phyloP scores from a whole-genome alignment of 2,329 filamentous ascomycete genomes.

The Emergomyces africanus region DNA sequence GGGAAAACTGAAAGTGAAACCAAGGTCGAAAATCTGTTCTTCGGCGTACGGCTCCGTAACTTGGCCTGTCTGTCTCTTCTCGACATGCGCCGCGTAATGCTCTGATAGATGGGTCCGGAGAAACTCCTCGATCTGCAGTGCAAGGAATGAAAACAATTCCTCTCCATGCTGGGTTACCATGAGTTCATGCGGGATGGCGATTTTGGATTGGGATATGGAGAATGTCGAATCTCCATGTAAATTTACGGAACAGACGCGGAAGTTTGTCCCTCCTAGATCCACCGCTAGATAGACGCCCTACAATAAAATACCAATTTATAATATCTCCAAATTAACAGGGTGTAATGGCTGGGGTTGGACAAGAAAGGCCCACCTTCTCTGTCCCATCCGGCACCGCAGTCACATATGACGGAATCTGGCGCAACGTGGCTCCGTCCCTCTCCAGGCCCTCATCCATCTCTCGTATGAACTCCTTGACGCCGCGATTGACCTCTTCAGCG shows the following conservation, averaged over 20 bases:
- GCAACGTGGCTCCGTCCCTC: conserved; percentile 66
- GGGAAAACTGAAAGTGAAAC: conserved; percentile 98
- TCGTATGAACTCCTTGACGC: conserved; percentile 70
- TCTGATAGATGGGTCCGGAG: conserved; percentile 77
- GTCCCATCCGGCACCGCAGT: conserved; percentile 93
- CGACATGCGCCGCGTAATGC: conserved; percentile 61
- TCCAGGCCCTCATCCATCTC: conserved; percentile 80
- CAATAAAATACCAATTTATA: background rate
- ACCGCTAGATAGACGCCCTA: conserved; percentile 92
- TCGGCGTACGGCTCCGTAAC: conserved; percentile 49
- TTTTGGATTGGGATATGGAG: conserved; percentile 83
- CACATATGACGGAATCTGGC: conserved; percentile 95
- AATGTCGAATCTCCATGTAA: conserved; percentile 93
- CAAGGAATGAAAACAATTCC: conserved; percentile 85
- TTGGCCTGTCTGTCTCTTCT: conserved; percentile 49
- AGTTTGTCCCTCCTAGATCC: conserved; percentile 96
- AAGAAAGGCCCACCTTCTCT: conserved; percentile 58
- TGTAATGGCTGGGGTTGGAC: background rate
- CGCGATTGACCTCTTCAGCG: conserved; percentile 62
- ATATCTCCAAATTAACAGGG: background rate
- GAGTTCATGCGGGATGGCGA: conserved; percentile 74
- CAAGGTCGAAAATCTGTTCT: conserved; percentile 76
- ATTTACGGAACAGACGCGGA: conserved; percentile 89
- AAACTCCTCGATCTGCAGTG: conserved; percentile 83
- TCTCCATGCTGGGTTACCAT: conserved; percentile 80